Base-by-base conservation (phyloP, 441 rosid species). In the Dalechampia spathulata region DNA sequence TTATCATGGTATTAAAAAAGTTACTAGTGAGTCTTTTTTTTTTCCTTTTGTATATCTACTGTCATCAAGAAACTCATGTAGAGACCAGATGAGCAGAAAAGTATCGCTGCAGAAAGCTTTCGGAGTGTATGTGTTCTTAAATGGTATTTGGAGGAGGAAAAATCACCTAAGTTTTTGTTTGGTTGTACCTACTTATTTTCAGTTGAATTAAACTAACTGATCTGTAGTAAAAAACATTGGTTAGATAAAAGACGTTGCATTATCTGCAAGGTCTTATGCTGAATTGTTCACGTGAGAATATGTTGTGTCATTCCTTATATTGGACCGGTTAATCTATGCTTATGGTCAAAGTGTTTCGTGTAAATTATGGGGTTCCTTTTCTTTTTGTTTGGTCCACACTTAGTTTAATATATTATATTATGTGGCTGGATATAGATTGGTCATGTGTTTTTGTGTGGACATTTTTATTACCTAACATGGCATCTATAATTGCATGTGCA, bases 401-500 rank as follows among this genome's bases (percentile, higher is more conserved):
- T 4, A 32, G 37, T 28, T 15, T 40, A 10, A 32, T 15, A 15
- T 28, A 15, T 3, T 23, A 16, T 13, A 27, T 6, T 22, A 7
- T 19, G 19, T 19, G 59, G 19, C n/a, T 36, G 13, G 16, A n/a
- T 51, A 21, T 36, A 7, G 9, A 26, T 27, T 22, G 4, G 26
- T 13, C 32, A 9, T 46, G 10, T 27, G 13, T 7, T 36, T 38
- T 48, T 36, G 27, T 21, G 1, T 19, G 5, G n/a, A 25, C 26
- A 34, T 32, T 7, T 12, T 20, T 21, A 34, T 14, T 27, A 6
- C n/a, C 23, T 23, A 23, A 40, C n/a, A 2, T 47, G 51, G 32
- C 59, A 54, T 5, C 23, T n/a, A 25, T 26, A 14, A 25, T 17
- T 44, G 38, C 55, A 49, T 67, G 23, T 70, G 55, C 83, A 93